Percentiles rank a stretch among this genome's conserved stretches.
phyloP scores from a whole-genome alignment of 1,139 yeast species.

The Suhomyces anneliseae region DNA sequence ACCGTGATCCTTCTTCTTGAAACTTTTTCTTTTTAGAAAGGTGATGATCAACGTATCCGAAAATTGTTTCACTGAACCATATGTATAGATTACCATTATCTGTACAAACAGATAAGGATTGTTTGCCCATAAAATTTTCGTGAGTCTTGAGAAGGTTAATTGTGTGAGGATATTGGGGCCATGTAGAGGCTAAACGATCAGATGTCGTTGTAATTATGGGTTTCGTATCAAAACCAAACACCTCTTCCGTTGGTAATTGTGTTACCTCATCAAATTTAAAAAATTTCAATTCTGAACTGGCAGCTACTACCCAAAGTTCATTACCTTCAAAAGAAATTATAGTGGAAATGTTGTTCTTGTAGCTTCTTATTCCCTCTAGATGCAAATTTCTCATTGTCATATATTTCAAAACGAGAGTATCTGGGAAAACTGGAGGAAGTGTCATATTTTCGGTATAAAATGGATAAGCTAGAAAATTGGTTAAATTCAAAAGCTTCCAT shows the following conservation, averaged over 20 bases:
- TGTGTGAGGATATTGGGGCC: conserved; percentile 57
- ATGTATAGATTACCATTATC: conserved; percentile 60
- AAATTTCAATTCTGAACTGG: conserved; percentile 32
- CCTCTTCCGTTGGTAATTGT: conserved; percentile 27
- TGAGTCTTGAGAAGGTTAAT: conserved; percentile 45
- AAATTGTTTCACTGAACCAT: conserved; percentile 37
- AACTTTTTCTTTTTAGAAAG: not conserved
- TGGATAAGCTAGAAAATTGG: not conserved
- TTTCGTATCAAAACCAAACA: conserved; percentile 38
- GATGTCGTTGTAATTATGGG: conserved; percentile 39
- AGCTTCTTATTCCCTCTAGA: conserved; percentile 27
- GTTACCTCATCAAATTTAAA: conserved; percentile 27
- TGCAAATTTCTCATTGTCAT: conserved; percentile 23
- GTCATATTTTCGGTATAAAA: too few species aligned
- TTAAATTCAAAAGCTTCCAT: too few species aligned
- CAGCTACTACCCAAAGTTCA: conserved; percentile 28
- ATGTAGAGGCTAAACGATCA: conserved; percentile 44
- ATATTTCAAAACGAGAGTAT: conserved; percentile 25
- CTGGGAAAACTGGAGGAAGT: conserved; percentile 22
- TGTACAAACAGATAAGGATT: conserved; percentile 46
- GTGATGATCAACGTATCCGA: conserved; percentile 18
- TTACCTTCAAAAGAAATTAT: conserved; percentile 9
- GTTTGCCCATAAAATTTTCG: conserved; percentile 27
- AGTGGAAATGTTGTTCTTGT: conserved; percentile 33
- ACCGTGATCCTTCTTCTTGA: not conserved